Evolutionary conservation across 345 rosid species (phyloP).

Genomic region (Sisymbrium altissimum): DNA sequence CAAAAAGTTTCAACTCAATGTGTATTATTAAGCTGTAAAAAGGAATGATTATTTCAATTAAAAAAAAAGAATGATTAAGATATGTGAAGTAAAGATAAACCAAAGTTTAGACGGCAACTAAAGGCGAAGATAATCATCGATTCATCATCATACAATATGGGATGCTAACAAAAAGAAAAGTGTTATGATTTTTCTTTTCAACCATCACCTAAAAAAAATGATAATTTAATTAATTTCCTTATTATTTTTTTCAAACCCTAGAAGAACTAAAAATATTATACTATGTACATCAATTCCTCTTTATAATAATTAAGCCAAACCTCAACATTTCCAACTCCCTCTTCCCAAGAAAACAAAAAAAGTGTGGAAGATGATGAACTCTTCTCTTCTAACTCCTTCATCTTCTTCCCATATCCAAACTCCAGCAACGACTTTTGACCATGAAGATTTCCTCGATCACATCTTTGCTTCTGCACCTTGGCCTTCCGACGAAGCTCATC

Average conservation of each 20-base stretch:
- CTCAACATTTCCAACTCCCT: conserved; percentile 22
- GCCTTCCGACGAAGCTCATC: conserved; percentile 25
- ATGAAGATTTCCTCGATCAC: conserved; percentile 77
- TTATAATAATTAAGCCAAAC: conserved; percentile 25
- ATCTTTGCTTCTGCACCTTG: conserved; percentile 71
- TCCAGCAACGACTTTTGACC: conserved; percentile 23
- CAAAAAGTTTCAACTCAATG: background rate
- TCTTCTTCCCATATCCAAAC: conserved; percentile 33
- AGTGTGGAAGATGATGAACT: conserved; percentile 25
- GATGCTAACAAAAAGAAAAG: conserved; percentile 3
- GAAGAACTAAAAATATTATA: background rate
- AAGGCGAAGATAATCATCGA: conserved; percentile 2
- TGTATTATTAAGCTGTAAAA: background rate
- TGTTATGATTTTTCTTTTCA: background rate
- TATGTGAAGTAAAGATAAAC: conserved; percentile 3
- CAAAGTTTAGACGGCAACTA: conserved; percentile 20
- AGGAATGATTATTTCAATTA: conserved; percentile 9
- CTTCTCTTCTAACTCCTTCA: conserved; percentile 31
- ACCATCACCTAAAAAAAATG: background rate
- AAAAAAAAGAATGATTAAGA: conserved; percentile 1
- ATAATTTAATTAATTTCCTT: background rate
- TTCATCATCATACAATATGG: conserved; percentile 8
- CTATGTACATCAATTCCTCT: conserved; percentile 21
- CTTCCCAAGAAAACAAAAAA: background rate
- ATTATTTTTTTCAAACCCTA: background rate